Percentiles rank a stretch among this genome's conserved stretches.
Conservation (phyloP, 352 stramenopile species). For the Phytopythium cucurbitacearum region DNA sequence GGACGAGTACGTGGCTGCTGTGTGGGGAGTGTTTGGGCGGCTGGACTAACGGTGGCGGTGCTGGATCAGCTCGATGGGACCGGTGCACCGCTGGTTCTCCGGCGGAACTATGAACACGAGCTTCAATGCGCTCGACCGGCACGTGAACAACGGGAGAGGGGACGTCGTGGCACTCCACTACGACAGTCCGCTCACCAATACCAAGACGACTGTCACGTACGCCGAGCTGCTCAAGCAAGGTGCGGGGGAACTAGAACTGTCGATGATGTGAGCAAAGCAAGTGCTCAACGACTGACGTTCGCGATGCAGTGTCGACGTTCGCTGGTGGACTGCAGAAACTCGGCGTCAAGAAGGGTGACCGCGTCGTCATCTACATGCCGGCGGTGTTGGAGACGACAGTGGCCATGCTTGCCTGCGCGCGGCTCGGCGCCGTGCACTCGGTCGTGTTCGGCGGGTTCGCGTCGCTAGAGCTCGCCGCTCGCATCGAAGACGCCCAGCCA, state of each 20-base stretch:
- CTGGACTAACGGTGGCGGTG: neutral
- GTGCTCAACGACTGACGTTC: too few species aligned
- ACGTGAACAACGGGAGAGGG: conserved; percentile 46
- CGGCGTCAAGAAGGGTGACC: conserved; percentile 81
- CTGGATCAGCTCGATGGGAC: conserved; percentile 18
- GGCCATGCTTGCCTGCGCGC: conserved; percentile 95
- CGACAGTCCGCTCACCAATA: conserved; percentile 53
- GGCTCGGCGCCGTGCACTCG: conserved; percentile 93
- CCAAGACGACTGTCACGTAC: conserved; percentile 70
- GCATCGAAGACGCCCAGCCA: conserved; percentile 77
- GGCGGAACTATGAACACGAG: conserved; percentile 65
- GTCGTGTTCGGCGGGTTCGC: conserved; percentile 91
- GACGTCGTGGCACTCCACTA: conserved; percentile 52
- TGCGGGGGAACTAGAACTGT: neutral
- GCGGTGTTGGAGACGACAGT: conserved; percentile 95
- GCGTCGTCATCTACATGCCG: conserved; percentile 97
- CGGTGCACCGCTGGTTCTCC: conserved; percentile 33
- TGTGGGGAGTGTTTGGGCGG: too few species aligned
- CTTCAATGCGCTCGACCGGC: conserved; percentile 62
- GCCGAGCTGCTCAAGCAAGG: conserved; percentile 60
- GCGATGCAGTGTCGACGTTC: conserved; percentile 41
- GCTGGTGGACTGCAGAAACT: conserved; percentile 51
- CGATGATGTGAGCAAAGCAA: too few species aligned
- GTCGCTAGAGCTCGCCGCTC: conserved; percentile 68
- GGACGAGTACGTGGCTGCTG: conserved; percentile 22